A percentile compares a stretch with the other conserved stretches of the same genome.
phyloP scores from a whole-genome alignment of 176 grass and related monocot species.

The Carex scoparia region DNA sequence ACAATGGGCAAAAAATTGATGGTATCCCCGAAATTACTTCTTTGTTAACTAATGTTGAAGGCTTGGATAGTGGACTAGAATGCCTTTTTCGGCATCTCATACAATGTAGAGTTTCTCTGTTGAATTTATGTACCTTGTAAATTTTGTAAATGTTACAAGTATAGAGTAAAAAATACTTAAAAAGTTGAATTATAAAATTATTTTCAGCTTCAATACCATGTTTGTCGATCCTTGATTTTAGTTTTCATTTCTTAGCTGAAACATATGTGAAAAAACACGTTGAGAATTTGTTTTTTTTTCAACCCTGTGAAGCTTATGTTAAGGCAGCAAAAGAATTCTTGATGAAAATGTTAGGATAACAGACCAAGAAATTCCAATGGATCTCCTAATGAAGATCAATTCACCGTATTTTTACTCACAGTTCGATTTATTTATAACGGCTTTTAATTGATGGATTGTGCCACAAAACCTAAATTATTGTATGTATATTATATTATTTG shows the following conservation, averaged over 20 bases:
- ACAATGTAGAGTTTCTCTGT: not conserved
- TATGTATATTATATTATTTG: too few species aligned
- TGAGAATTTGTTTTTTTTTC: too few species aligned
- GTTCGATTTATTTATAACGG: too few species aligned
- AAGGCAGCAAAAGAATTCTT: too few species aligned
- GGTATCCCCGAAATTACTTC: not conserved
- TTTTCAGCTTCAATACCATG: not conserved
- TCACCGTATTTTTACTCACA: too few species aligned
- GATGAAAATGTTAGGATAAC: too few species aligned
- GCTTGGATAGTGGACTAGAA: conserved; percentile 6
- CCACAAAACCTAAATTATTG: too few species aligned
- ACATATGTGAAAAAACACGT: conserved; percentile 4
- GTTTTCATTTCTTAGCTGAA: too few species aligned
- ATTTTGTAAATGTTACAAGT: not conserved
- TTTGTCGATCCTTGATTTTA: not conserved
- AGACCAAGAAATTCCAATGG: too few species aligned
- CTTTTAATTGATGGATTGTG: too few species aligned
- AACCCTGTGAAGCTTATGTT: too few species aligned
- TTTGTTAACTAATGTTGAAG: not conserved
- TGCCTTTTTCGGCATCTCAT: conserved; percentile 24
- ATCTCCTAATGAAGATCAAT: too few species aligned
- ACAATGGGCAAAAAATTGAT: not conserved
- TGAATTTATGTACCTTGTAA: conserved; percentile 19
- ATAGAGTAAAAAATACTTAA: not conserved
- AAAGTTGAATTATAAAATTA: not conserved